Conservation (phyloP, 2,329 filamentous ascomycete species). For the Magnaporthales sp. region DNA sequence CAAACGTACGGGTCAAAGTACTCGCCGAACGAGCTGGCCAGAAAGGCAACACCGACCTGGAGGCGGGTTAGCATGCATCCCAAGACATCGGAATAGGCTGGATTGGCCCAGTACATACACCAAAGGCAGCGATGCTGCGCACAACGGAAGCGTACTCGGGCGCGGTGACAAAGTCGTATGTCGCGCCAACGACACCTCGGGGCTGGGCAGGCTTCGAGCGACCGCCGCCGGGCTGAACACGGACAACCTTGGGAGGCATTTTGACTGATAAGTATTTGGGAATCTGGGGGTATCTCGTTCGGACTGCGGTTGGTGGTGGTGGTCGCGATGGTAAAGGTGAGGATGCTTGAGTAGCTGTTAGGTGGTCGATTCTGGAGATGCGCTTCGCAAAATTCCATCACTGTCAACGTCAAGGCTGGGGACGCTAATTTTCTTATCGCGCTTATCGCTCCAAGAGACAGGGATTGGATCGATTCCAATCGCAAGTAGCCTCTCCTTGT, state of each 20-base stretch:
- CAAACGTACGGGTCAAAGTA: conserved; percentile 36
- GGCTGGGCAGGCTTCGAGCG: conserved; percentile 30
- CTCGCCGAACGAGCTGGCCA: conserved; percentile 51
- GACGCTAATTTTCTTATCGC: not conserved
- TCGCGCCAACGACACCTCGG: conserved; percentile 41
- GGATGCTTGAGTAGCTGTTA: not conserved
- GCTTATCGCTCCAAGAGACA: not conserved
- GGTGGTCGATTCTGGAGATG: not conserved
- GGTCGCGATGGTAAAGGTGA: not conserved
- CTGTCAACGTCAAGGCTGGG: not conserved
- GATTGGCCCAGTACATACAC: conserved; percentile 30
- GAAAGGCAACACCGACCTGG: conserved; percentile 49
- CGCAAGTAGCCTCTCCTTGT: not conserved
- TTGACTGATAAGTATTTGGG: conserved; percentile 13
- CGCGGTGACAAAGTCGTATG: conserved; percentile 50
- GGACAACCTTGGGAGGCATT: conserved; percentile 57
- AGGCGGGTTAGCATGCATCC: not conserved
- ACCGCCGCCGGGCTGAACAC: conserved; percentile 37
- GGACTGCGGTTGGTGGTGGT: conserved; percentile 10
- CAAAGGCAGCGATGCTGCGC: conserved; percentile 51
- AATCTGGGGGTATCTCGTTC: conserved; percentile 11
- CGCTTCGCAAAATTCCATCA: conserved; percentile 2
- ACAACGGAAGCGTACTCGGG: conserved; percentile 57
- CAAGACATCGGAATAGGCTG: not conserved
- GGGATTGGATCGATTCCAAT: not conserved